Percentiles rank a stretch among this genome's conserved stretches.
Evolutionary conservation across 352 stramenopile species (phyloP).

Genomic region (Pythium biforme): DNA sequence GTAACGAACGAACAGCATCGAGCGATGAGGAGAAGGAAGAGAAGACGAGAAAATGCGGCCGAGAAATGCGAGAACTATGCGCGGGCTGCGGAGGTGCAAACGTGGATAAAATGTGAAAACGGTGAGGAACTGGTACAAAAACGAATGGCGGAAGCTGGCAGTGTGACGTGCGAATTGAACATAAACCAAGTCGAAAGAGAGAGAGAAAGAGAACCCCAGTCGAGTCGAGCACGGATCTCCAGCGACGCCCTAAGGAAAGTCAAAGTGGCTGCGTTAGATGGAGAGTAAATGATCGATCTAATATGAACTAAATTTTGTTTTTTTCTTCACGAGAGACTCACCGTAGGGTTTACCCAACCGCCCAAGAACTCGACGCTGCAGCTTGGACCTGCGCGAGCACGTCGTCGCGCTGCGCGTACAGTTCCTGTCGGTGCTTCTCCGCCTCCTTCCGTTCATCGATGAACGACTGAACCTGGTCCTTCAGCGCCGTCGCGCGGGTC

Average conservation of each 20-base stretch:
- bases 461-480: slow-evolving; percentile 18
- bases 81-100: slow-evolving; percentile 9
- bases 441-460: slow-evolving; percentile 17
- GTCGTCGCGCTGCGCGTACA: slow-evolving; percentile 20
- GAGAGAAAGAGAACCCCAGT: not conserved
- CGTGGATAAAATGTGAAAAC: slow-evolving; percentile 3
- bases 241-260: slow-evolving; percentile 3
- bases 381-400: slow-evolving; percentile 3
- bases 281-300: slow-evolving; percentile 11
- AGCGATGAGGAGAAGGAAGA: too few species aligned
- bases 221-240: not conserved
- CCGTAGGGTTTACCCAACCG: not conserved
- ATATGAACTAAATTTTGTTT: slow-evolving; percentile 27
- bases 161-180: slow-evolving; percentile 15
- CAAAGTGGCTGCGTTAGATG: slow-evolving; percentile 13
- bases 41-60: slow-evolving; percentile 8
- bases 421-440: not conserved
- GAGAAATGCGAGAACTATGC: slow-evolving; percentile 28
- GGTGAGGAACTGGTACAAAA: not conserved
- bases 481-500: not conserved
- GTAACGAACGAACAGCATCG: slow-evolving; percentile 7
- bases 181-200: not conserved
- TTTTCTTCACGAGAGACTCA: not conserved
- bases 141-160: not conserved
- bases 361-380: not conserved